A percentile compares a stretch with the other conserved stretches of the same genome.
phyloP scores from a whole-genome alignment of 2,329 filamentous ascomycete species.

The Grosmannia penicillata region DNA sequence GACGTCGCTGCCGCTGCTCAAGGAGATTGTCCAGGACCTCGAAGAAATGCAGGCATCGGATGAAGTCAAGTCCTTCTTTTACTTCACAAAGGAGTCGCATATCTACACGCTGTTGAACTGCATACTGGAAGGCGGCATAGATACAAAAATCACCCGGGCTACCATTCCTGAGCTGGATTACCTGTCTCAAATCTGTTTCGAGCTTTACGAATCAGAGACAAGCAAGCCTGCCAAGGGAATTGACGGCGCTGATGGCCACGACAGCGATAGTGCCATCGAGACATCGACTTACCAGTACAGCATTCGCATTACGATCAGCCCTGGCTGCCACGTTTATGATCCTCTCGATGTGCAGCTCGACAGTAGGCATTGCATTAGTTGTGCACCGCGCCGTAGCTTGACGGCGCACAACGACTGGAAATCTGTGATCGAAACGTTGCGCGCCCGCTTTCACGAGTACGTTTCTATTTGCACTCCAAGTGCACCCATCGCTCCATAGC shows the following conservation, averaged over 20 bases:
- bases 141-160: conserved; percentile 90
- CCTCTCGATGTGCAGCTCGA: conserved; percentile 93
- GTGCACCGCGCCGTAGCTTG: conserved; percentile 75
- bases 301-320: conserved; percentile 90
- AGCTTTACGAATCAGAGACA: conserved; percentile 90
- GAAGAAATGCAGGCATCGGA: conserved; percentile 95
- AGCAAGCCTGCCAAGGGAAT: conserved; percentile 23
- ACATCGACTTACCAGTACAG: conserved; percentile 67
- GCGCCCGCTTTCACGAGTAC: conserved; percentile 89
- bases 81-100: conserved; percentile 98
- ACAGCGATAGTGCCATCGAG: conserved; percentile 26
- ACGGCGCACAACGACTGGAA: conserved; percentile 93
- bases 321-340: conserved; percentile 92
- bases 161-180: conserved; percentile 97
- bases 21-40: conserved; percentile 91
- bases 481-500: conserved; percentile 4
- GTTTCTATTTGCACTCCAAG: conserved; percentile 14
- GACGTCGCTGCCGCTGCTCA: conserved; percentile 82
- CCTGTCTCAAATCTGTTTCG: conserved; percentile 92
- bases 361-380: conserved; percentile 90
- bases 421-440: conserved; percentile 85
- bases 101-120: conserved; percentile 97
- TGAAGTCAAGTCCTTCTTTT: conserved; percentile 91
- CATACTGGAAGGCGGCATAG: conserved; percentile 90
- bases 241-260: neutral